phyloP scores from a whole-genome alignment of 75 land plant species.

The Picea sitchensis region DNA sequence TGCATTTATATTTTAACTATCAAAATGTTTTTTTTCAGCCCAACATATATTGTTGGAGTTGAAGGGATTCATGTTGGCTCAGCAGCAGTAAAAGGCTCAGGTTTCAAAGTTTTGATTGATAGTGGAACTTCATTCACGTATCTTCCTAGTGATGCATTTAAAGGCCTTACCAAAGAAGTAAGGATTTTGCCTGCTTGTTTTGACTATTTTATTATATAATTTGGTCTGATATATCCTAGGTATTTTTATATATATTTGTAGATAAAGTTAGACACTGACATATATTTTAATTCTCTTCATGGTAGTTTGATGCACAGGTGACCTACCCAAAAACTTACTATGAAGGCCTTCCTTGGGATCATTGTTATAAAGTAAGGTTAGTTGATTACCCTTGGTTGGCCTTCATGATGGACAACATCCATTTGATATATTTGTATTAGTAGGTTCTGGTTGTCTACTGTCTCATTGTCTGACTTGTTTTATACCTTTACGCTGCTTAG shows the following conservation, averaged over 20 bases:
- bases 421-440: no score
- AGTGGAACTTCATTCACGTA: slow-evolving; percentile 86
- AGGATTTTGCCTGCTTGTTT: slow-evolving; percentile 3
- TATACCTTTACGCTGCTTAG: not conserved
- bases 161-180: slow-evolving; percentile 56
- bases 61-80: slow-evolving; percentile 48
- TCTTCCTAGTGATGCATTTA: slow-evolving; percentile 55
- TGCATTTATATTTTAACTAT: not conserved
- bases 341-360: slow-evolving; percentile 44
- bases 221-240: not conserved
- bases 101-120: slow-evolving; percentile 51
- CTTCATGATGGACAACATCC: not conserved
- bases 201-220: not conserved
- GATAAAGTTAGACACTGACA: not conserved
- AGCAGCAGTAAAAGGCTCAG: slow-evolving; percentile 26
- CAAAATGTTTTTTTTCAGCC: slow-evolving; percentile 24
- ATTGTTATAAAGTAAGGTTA: slow-evolving; percentile 67
- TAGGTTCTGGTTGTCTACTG: not conserved
- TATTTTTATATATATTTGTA: not conserved
- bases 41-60: slow-evolving; percentile 56
- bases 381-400: not conserved
- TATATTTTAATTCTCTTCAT: not conserved
- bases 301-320: slow-evolving; percentile 63
- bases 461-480: not conserved
- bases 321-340: slow-evolving; percentile 28